phyloP scores from a whole-genome alignment of 1,284 basidiomycete genomes.

The Irpex sp. region DNA sequence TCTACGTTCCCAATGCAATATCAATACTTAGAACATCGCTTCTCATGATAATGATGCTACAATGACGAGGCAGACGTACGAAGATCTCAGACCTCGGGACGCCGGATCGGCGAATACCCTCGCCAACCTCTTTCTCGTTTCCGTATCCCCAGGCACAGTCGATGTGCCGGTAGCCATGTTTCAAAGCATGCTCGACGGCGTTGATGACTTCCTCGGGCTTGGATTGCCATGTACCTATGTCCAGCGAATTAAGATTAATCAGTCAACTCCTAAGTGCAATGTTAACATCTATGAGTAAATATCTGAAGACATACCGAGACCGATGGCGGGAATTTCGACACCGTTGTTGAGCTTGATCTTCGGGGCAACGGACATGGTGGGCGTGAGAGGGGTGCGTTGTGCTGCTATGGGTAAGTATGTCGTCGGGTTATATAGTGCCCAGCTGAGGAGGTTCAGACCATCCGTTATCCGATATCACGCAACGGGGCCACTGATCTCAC shows the following conservation, averaged over 20 bases:
- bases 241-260: background rate
- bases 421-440: no score
- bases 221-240: slow-evolving; percentile 74
- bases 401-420: background rate
- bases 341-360: slow-evolving; percentile 67
- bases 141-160: slow-evolving; percentile 74
- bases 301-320: slow-evolving; percentile 47
- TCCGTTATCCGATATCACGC: background rate
- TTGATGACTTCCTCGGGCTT: slow-evolving; percentile 61
- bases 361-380: slow-evolving; percentile 24
- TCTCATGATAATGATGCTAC: background rate
- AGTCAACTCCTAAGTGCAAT: no score
- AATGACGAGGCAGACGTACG: slow-evolving; percentile 37
- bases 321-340: slow-evolving; percentile 60
- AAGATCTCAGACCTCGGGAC: slow-evolving; percentile 79
- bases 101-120: slow-evolving; percentile 74
- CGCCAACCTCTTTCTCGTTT: slow-evolving; percentile 82
- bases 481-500: background rate
- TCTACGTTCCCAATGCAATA: slow-evolving; percentile 28
- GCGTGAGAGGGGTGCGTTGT: background rate
- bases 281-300: no score
- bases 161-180: slow-evolving; percentile 74
- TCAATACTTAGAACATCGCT: background rate
- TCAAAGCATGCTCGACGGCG: slow-evolving; percentile 72
- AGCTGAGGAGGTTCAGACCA: no score